phyloP scores from a whole-genome alignment of 495 filamentous ascomycete genomes.

The Bacidia rubella region DNA sequence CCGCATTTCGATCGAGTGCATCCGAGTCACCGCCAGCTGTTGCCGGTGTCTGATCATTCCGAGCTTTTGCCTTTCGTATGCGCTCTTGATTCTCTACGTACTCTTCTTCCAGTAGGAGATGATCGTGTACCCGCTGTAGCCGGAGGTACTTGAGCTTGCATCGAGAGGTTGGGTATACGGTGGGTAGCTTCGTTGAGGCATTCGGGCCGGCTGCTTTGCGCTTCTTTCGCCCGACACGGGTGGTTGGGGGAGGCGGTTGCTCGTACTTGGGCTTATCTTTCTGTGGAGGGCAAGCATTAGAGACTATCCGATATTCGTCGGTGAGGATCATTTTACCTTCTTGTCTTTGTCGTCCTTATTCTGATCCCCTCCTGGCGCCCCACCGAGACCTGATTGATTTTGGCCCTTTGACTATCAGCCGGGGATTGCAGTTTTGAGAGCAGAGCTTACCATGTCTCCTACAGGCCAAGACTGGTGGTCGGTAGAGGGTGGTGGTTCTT shows the following conservation, averaged over 20 bases:
- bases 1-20: slow-evolving; percentile 68
- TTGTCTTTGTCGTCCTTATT: slow-evolving; percentile 82
- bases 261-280: slow-evolving; percentile 99
- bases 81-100: slow-evolving; percentile 98
- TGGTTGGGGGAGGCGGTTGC: slow-evolving; percentile 90
- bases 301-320: slow-evolving; percentile 2
- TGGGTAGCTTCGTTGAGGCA: slow-evolving; percentile 85
- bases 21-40: slow-evolving; percentile 44
- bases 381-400: slow-evolving; percentile 78
- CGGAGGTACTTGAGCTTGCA: slow-evolving; percentile 94
- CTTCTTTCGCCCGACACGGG: slow-evolving; percentile 96
- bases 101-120: slow-evolving; percentile 91
- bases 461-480: too few species aligned
- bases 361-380: slow-evolving; percentile 49
- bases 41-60: slow-evolving; percentile 47
- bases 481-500: too few species aligned
- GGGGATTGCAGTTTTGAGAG: too few species aligned
- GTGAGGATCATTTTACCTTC: slow-evolving; percentile 53
- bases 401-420: slow-evolving; percentile 43
- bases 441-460: not conserved
- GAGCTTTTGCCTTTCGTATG: slow-evolving; percentile 79
- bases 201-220: slow-evolving; percentile 84
- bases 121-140: slow-evolving; percentile 97
- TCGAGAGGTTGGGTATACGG: slow-evolving; percentile 85
- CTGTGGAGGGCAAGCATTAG: slow-evolving; percentile 33